Percentiles rank a stretch among this genome's conserved stretches.
phyloP scores from a whole-genome alignment of 352 stramenopile genomes.

The Peronosclerospora sorghi region DNA sequence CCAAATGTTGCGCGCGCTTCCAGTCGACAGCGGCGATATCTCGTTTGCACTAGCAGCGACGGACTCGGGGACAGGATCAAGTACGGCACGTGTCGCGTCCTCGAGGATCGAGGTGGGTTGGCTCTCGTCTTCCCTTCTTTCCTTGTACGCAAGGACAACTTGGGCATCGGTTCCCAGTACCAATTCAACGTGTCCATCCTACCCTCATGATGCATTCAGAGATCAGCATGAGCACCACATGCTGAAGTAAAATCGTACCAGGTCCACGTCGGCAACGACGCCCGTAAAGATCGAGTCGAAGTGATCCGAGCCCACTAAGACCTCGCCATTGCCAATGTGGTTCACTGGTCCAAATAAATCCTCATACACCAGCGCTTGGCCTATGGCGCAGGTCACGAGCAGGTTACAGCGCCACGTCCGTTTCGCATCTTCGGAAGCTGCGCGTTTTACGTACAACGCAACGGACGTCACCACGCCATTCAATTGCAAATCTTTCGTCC shows the following conservation, averaged over 20 bases:
- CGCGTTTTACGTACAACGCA: conserved; percentile 31
- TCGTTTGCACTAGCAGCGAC: background rate
- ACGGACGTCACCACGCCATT: conserved; percentile 52
- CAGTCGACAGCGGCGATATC: conserved; percentile 7
- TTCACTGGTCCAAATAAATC: conserved; percentile 30
- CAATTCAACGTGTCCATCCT: conserved; percentile 53
- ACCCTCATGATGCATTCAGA: background rate
- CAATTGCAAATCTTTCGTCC: conserved; percentile 37
- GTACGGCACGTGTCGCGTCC: conserved; percentile 1
- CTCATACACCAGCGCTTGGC: conserved; percentile 40
- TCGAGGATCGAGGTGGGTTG: background rate
- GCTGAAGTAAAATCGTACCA: conserved; percentile 32
- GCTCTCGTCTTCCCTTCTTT: background rate
- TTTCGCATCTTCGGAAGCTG: background rate
- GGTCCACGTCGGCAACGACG: conserved; percentile 40
- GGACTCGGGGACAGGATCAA: conserved; percentile 1
- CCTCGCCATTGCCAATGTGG: conserved; percentile 6
- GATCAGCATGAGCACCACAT: background rate
- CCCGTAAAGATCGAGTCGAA: conserved; percentile 60
- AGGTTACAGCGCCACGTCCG: conserved; percentile 32
- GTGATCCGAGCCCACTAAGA: conserved; percentile 33
- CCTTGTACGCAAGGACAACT: conserved; percentile 47
- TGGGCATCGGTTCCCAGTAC: conserved; percentile 54
- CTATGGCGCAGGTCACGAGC: conserved; percentile 52
- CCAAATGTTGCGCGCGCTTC: conserved; percentile 24